These are phyloP conservation scores for Leptographium wingfieldii DNA, from an alignment of 2,329 filamentous ascomycete species.

Conservation along the genomic window DNA sequence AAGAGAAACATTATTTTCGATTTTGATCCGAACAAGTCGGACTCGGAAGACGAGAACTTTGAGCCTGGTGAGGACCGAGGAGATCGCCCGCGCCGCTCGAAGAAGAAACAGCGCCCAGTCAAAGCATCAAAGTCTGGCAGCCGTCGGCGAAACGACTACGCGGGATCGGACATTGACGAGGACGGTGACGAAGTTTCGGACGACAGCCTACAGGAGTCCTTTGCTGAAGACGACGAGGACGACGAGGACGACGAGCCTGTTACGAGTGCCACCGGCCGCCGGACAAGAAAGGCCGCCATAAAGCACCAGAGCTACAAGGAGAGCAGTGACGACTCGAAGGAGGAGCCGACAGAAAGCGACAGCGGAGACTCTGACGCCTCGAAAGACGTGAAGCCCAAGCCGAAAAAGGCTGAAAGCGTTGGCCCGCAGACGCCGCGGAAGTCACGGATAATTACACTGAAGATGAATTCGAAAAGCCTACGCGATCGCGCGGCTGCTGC, in stretches of 20 bases:
- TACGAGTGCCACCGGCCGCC: slow-evolving; percentile 28
- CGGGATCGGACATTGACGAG: slow-evolving; percentile 50
- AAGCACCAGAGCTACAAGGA: slow-evolving; percentile 34
- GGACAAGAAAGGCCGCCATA: slow-evolving; percentile 31
- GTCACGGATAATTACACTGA: slow-evolving; percentile 18
- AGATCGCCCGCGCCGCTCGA: slow-evolving; percentile 26
- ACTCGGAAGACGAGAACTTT: slow-evolving; percentile 54
- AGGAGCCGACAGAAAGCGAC: slow-evolving; percentile 20
- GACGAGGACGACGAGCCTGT: slow-evolving; percentile 24
- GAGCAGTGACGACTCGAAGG: slow-evolving; percentile 21
- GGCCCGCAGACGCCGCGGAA: slow-evolving; percentile 2
- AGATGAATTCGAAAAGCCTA: slow-evolving; percentile 11
- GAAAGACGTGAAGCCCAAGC: slow-evolving; percentile 22
- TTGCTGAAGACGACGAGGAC: slow-evolving; percentile 27
- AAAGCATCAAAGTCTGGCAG: slow-evolving; percentile 11
- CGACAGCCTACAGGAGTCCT: slow-evolving; percentile 38
- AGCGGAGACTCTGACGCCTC: slow-evolving; percentile 21
- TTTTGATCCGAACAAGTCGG: slow-evolving; percentile 55
- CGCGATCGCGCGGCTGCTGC: slow-evolving; percentile 8
- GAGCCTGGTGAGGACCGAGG: slow-evolving; percentile 37
- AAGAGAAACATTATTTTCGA: slow-evolving; percentile 40
- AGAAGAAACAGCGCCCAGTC: slow-evolving; percentile 24
- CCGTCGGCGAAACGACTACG: slow-evolving; percentile 27
- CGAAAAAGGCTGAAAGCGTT: slow-evolving; percentile 17
- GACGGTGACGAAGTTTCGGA: slow-evolving; percentile 45